Evolutionary conservation across 2,329 filamentous ascomycete species (phyloP), one percentile per base, ranked within the genome.

Genomic region (Trichoderma brevicompactum): DNA sequence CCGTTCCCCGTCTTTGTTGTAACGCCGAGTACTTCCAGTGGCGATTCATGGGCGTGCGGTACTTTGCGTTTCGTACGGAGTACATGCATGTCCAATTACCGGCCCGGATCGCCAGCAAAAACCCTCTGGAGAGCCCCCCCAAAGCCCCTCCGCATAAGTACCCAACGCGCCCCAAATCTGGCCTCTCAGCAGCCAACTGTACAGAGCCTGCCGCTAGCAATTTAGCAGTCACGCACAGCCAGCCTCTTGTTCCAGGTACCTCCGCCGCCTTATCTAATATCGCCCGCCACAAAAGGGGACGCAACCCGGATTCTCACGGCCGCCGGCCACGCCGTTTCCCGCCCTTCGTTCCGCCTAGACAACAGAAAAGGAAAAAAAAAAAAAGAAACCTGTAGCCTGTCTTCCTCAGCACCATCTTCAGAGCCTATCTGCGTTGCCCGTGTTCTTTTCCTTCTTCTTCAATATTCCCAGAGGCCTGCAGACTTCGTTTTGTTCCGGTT

Each of bases 211-310:
- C 23, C 54, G 54, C 54, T 36, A 46, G 41, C 54, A 32, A 19
- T 36, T 46, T 58, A 58, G 54, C 54, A 43, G 48, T 52, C 43
- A 4, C 23, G 40, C 44, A 32, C 34, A 17, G 41, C 43, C 36
- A 17, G 36, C 36, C 36, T 54, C 19, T 23, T 40, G 50, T 64
- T 46, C 15, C 50, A 44, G 41, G 46, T 46, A 46, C 61, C 61
- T 54, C 54, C n/a, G 23, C 23, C 28, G 49, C 64, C 58, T 54
- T 55, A 63, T 49, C 58, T 55, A 62, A 62, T 46, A 44, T 43
- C 60, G 40, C 52, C 61, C 59, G 41, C 65, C 65, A 66, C 65
- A 66, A 66, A 66, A 66, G 60, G 65, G 60, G 61, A 62, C 53
- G 38, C 60, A 53, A 38, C 34, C 59, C 64, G 59, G 59, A 64